Conservation (phyloP, 2,329 filamentous ascomycete species). For the Trichoderma breve region DNA sequence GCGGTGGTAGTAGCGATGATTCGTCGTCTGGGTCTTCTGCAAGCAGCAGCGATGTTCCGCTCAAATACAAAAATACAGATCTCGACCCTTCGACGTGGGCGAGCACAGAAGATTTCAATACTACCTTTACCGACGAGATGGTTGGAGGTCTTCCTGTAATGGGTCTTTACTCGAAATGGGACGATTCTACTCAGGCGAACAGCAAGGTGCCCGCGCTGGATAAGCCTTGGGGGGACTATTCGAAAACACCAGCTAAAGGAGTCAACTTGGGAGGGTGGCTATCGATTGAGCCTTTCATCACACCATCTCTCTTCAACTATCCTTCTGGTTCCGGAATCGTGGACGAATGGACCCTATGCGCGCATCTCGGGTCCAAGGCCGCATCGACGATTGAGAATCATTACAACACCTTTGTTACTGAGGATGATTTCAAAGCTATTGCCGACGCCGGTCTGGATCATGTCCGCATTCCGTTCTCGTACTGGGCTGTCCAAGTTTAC, state of each 20-base stretch:
- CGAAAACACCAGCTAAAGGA: slow-evolving; percentile 75
- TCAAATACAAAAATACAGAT: slow-evolving; percentile 67
- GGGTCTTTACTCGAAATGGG: slow-evolving; percentile 81
- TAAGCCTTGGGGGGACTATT: slow-evolving; percentile 73
- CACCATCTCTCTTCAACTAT: slow-evolving; percentile 79
- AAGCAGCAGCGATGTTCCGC: slow-evolving; percentile 58
- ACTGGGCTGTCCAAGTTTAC: slow-evolving; percentile 90
- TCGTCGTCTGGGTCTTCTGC: slow-evolving; percentile 32
- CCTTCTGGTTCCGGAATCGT: slow-evolving; percentile 66
- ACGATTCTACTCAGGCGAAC: slow-evolving; percentile 78
- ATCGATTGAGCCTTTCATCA: slow-evolving; percentile 90
- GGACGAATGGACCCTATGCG: slow-evolving; percentile 81
- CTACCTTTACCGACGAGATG: slow-evolving; percentile 83
- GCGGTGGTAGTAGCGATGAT: slow-evolving; percentile 29
- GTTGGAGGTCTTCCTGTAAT: slow-evolving; percentile 89
- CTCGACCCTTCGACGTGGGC: slow-evolving; percentile 92
- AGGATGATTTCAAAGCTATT: slow-evolving; percentile 81
- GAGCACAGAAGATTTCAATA: slow-evolving; percentile 86
- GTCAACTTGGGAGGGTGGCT: slow-evolving; percentile 96
- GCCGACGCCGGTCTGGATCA: slow-evolving; percentile 87
- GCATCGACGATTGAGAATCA: slow-evolving; percentile 79
- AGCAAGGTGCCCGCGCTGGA: slow-evolving; percentile 74
- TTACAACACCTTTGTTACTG: slow-evolving; percentile 84
- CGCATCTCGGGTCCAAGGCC: slow-evolving; percentile 64
- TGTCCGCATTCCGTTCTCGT: slow-evolving; percentile 91